Percentiles rank a stretch among this genome's conserved stretches.
phyloP scores from a whole-genome alignment of 148 eudicot species.

The Agrostemma githago region DNA sequence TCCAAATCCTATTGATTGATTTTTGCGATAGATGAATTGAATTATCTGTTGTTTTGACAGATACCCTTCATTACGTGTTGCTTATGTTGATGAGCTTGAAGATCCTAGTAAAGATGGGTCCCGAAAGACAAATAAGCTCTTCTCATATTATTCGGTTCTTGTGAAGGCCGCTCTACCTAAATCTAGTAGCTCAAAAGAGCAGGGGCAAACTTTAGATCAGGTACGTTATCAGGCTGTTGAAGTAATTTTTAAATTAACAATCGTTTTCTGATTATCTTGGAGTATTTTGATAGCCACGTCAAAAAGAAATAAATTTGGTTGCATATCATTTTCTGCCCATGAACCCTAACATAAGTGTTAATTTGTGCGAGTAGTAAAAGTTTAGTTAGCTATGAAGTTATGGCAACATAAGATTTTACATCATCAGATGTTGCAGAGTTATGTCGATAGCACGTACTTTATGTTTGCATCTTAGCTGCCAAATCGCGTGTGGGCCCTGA shows the following conservation, averaged over 20 bases:
- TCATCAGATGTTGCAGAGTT: background rate
- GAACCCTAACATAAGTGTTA: background rate
- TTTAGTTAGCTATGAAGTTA: background rate
- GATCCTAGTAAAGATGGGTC: conserved; percentile 64
- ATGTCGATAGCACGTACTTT: background rate
- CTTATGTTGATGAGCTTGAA: conserved; percentile 97
- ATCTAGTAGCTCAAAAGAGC: conserved; percentile 59
- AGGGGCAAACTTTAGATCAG: conserved; percentile 83
- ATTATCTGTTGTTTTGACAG: conserved; percentile 31
- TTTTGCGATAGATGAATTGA: background rate
- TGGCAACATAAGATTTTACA: background rate
- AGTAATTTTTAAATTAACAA: background rate
- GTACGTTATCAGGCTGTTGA: conserved; percentile 26
- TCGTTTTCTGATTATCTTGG: too few relatives aligned
- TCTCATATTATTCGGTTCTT: conserved; percentile 65
- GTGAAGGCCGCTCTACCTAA: conserved; percentile 93
- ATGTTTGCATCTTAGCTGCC: background rate
- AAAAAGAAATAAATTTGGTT: background rate
- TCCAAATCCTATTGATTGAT: background rate
- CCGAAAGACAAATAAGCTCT: conserved; percentile 48
- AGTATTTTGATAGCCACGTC: background rate
- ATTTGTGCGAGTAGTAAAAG: background rate
- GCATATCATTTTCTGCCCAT: background rate
- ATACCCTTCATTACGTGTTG: conserved; percentile 96
- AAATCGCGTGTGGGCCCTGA: background rate